Evolutionary conservation across 2,329 filamentous ascomycete genomes (phyloP).

Genomic region (Canariomyces notabilis): DNA sequence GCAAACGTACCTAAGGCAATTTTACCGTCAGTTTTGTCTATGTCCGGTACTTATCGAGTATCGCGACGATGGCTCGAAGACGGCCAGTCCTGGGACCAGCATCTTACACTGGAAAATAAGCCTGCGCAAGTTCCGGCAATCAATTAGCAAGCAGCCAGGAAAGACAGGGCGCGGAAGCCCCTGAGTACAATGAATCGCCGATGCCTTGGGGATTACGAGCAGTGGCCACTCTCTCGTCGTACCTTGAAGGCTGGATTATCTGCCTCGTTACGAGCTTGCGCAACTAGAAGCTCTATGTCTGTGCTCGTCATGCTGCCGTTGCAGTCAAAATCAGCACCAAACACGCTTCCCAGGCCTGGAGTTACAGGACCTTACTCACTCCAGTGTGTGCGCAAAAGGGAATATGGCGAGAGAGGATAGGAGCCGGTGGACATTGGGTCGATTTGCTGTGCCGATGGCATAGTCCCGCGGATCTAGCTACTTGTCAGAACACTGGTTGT

Average conservation of each 20-base stretch:
- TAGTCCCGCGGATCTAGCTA: constrained; percentile 44
- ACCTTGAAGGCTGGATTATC: constrained; percentile 53
- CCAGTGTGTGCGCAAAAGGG: constrained; percentile 47
- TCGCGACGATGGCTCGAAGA: too few species aligned
- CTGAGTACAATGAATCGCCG: constrained; percentile 5
- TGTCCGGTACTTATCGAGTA: too few species aligned
- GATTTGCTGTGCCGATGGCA: constrained; percentile 50
- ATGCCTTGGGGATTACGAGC: neutral
- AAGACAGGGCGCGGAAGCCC: neutral
- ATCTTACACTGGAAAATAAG: constrained; percentile 58
- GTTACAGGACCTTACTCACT: constrained; percentile 33
- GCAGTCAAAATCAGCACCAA: constrained; percentile 6
- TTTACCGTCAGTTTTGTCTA: constrained; percentile 14
- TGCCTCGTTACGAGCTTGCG: constrained; percentile 51
- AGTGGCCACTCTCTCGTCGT: constrained; percentile 19
- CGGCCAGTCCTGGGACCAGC: neutral
- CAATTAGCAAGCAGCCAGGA: constrained; percentile 3
- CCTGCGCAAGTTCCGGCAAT: constrained; percentile 32
- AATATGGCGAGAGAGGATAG: constrained; percentile 53
- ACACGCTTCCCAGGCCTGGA: neutral
- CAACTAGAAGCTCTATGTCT: constrained; percentile 54
- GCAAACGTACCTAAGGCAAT: constrained; percentile 52
- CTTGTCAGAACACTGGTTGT: constrained; percentile 20
- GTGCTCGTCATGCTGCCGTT: constrained; percentile 48
- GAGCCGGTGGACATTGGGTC: constrained; percentile 49